phyloP scores from a whole-genome alignment of 371 early-diverging fungal species.

The Mucor plumbeus region DNA sequence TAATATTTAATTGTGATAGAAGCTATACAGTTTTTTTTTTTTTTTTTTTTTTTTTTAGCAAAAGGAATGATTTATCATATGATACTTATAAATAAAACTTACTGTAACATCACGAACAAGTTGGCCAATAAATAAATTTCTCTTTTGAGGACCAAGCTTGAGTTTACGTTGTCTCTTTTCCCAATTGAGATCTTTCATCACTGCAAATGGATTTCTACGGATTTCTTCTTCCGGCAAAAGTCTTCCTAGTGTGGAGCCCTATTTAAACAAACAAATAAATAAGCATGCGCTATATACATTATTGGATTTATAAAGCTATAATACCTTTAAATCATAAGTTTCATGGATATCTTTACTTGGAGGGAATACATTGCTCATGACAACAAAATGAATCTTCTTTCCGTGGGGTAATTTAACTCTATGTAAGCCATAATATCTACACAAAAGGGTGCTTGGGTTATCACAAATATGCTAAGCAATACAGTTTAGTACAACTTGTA shows the following conservation, averaged over 20 bases:
- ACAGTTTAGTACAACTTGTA: neutral
- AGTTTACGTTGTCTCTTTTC: conserved; percentile 75
- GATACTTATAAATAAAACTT: conserved; percentile 13
- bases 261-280: conserved; percentile 4
- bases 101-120: conserved; percentile 83
- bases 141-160: conserved; percentile 84
- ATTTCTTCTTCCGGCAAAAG: conserved; percentile 78
- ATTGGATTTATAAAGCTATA: neutral
- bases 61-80: neutral
- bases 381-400: conserved; percentile 96
- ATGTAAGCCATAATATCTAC: conserved; percentile 95
- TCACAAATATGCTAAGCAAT: conserved; percentile 76
- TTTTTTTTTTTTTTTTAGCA: too few relatives aligned
- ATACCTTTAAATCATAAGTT: conserved; percentile 92
- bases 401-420: conserved; percentile 93
- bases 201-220: conserved; percentile 79
- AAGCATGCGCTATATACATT: neutral
- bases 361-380: conserved; percentile 98
- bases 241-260: conserved; percentile 86
- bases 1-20: conserved; percentile 82
- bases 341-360: conserved; percentile 97
- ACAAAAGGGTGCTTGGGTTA: conserved; percentile 92
- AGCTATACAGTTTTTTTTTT: conserved; percentile 83
- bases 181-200: conserved; percentile 97
- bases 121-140: conserved; percentile 83